phyloP scores from a whole-genome alignment of 805 yeast genomes.

The Yarrowia sp. region DNA sequence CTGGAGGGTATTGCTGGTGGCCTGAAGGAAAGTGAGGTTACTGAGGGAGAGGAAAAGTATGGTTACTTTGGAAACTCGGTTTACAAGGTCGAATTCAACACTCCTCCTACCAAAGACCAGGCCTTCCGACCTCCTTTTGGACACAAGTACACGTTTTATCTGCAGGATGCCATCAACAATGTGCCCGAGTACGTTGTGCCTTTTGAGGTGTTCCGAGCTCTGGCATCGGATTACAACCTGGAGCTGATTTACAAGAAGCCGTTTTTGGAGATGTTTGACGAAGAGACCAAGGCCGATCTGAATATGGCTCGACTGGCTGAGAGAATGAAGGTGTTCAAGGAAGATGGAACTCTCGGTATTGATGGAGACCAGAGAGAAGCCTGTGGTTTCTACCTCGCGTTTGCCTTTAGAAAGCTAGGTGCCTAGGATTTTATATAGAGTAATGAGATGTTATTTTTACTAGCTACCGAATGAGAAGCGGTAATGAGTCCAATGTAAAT shows the following conservation, averaged over 20 bases:
- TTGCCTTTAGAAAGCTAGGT: conserved; percentile 56
- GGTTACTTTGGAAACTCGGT: conserved; percentile 75
- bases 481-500: too few relatives aligned
- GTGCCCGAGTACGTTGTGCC: conserved; percentile 98
- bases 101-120: conserved; percentile 73
- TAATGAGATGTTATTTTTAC: background rate
- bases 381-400: conserved; percentile 77
- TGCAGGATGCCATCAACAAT: conserved; percentile 91
- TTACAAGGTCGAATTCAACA: conserved; percentile 77
- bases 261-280: conserved; percentile 77
- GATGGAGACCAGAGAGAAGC: conserved; percentile 89
- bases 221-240: conserved; percentile 81
- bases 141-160: conserved; percentile 72
- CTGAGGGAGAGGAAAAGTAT: conserved; percentile 49
- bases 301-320: conserved; percentile 35
- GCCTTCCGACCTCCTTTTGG: conserved; percentile 77
- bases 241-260: conserved; percentile 69
- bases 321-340: conserved; percentile 52
- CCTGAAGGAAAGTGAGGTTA: conserved; percentile 46
- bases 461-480: too few relatives aligned
- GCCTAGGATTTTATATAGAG: background rate
- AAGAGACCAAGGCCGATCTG: conserved; percentile 64
- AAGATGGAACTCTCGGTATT: conserved; percentile 80
- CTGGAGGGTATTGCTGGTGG: conserved; percentile 47
- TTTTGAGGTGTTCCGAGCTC: conserved; percentile 75